Base-by-base conservation (phyloP, 306 rosid species). In the Lagenaria siceraria region DNA sequence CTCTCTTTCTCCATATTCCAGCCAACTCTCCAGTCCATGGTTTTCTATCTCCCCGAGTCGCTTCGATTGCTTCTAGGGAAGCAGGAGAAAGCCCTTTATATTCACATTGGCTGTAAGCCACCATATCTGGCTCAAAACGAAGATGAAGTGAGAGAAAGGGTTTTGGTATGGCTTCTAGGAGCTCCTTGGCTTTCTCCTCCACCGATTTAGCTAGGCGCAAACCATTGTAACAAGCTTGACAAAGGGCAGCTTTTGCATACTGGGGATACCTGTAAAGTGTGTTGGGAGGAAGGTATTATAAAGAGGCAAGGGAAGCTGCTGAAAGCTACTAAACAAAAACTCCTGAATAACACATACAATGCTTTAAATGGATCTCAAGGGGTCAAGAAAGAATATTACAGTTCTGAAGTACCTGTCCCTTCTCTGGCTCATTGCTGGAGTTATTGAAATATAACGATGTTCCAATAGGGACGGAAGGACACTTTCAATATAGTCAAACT, bases 81-180 rank as follows among this genome's bases (percentile, higher is more conserved):
- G 83, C 59, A 52, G 90, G 87, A 52, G 97, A 89, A 49, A 94
- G 92, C 75, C 84, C 81, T 0, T 86, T 49, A 63, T 94, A 94
- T 83, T 85, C 88, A 12, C 98, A 94, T 75, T 94, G 98, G 79
- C 93, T 90, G 83, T 94, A 94, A 1, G 96, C 98, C 79, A 94
- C 98, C 98, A 90, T 92, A 86, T 95, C 97, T 0, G 97, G 99
- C 65, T 95, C 93, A 52, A 92, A 95, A 65, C 96, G 97, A 62
- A 95, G 99, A 79, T 92, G 97, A 65, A 92, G 96, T 2, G 97
- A 95, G 33, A 95, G 80, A 79, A 90, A 90, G 14, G 97, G 99
- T 84, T 92, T 92, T 35, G 99, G 96, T 80, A 95, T 89, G 60
- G 93, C 97, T n/a, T 90, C 88, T 15, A 92, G 85, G 80, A 95